Evolutionary conservation across 306 rosid species (phyloP), one percentile per base, ranked within the genome.

Genomic region (Cucumis hystrix): DNA sequence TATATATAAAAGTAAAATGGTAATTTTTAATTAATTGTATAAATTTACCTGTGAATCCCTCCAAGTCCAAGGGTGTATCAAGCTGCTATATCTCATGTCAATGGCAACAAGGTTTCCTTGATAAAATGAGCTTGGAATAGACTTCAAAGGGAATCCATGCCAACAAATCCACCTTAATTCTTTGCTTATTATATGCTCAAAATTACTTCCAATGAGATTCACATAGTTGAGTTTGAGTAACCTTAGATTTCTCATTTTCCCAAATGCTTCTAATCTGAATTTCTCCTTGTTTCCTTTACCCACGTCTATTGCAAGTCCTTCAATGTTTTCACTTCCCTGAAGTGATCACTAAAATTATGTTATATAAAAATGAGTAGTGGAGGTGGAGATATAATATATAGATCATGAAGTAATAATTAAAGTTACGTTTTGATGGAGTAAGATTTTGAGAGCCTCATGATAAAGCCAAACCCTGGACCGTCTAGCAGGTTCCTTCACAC

Each of bases 31-130:
- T 6, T 5, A 39, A 39, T 12, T 12, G 4, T 0, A 10, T 3
- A 3, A 47, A 12, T 12, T 62, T 62, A 62, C 68, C 69, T 63
- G 39, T 63, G 69, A 63, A 63, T 63, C 43, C 18, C 11, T 33
- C 43, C 43, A 58, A 58, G 64, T 63, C 69, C 69, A 63, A 63
- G 69, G n/a, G 0, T 63, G 41, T 33, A 16, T 30, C 72, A 79
- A 61, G 20, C 74, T 51, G 6, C 57, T 74, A 5, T 51, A 8
- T 7, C 54, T 62, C 65, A 79, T 79, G 56, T 79, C 82, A 62
- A 79, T 69, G 15, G 1, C 82, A 49, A 73, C 79, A 11, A 79
- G 40, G 7, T 6, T 79, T 12, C 30, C 54, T 62, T 62, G 35
- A 0, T 47, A 57, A 73, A 79, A 35, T 13, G n/a, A 17, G 11